Evolutionary conservation across 2,329 filamentous ascomycete species (phyloP).

Genomic region (Cordyceps militaris): DNA sequence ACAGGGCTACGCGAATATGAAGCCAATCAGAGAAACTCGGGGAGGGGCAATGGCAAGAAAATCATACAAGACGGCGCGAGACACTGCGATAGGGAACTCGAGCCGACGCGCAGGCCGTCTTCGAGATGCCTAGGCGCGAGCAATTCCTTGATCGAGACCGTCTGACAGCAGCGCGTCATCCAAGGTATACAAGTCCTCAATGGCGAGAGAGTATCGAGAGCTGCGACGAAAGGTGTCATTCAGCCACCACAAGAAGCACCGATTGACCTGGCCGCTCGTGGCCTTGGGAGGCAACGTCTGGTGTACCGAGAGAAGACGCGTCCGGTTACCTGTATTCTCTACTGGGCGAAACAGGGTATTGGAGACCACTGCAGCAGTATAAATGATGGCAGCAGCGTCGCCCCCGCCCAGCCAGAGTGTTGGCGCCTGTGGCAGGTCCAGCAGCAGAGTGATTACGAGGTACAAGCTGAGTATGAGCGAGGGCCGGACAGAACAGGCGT

Average conservation of each 20-base stretch:
- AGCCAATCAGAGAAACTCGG: constrained; percentile 7
- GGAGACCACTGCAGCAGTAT: constrained; percentile 18
- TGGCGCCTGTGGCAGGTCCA: constrained; percentile 24
- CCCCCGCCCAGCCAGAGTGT: constrained; percentile 25
- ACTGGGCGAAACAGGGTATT: constrained; percentile 24
- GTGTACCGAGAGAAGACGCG: constrained; percentile 16
- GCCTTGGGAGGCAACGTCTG: constrained; percentile 22
- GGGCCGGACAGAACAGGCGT: constrained; percentile 24
- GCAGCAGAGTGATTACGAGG: constrained; percentile 23
- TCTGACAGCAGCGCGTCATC: constrained; percentile 14
- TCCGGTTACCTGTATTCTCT: constrained; percentile 24
- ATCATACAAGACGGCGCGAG: background rate
- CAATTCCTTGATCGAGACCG: constrained; percentile 5
- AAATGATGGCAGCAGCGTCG: constrained; percentile 18
- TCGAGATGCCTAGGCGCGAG: constrained; percentile 12
- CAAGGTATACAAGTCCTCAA: constrained; percentile 14
- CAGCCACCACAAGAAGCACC: constrained; percentile 29
- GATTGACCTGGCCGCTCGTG: constrained; percentile 27
- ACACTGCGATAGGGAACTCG: constrained; percentile 7
- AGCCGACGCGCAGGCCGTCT: constrained; percentile 7
- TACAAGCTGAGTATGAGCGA: constrained; percentile 25
- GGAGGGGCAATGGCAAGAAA: constrained; percentile 3
- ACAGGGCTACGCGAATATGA: constrained; percentile 15
- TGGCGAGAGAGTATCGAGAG: constrained; percentile 13
- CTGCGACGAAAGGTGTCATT: constrained; percentile 23